Evolutionary conservation across 768 basidiomycete species (phyloP).

Genomic region (Leccinellum luteum): DNA sequence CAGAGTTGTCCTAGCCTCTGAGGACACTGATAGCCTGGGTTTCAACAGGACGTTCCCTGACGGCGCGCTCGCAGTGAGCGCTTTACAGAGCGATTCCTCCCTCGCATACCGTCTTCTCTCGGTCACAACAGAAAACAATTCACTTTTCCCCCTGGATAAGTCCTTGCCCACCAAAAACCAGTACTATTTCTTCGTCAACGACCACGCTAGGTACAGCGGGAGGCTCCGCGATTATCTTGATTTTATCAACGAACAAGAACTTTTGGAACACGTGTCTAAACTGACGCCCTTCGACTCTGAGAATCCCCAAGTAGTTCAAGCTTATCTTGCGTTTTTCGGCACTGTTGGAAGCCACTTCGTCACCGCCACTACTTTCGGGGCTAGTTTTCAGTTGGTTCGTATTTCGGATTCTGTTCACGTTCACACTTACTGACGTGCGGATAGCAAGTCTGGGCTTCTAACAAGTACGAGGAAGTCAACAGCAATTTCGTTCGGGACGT

Average conservation of each 20-base stretch:
- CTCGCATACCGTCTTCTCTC: background rate
- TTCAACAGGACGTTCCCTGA: background rate
- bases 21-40: background rate
- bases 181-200: background rate
- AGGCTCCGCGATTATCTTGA: background rate
- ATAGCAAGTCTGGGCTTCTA: background rate
- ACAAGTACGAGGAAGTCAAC: background rate
- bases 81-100: background rate
- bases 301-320: background rate
- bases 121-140: background rate
- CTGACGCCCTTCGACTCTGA: background rate
- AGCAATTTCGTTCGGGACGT: background rate
- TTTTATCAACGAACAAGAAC: background rate
- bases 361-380: background rate
- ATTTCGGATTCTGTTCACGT: background rate
- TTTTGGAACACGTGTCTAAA: background rate
- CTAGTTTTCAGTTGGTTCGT: background rate
- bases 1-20: background rate
- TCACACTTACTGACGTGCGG: background rate
- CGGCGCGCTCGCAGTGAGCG: background rate
- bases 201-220: background rate
- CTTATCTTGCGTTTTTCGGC: background rate
- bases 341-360: background rate
- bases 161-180: background rate
- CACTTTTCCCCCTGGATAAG: background rate